These are phyloP conservation scores for Nectriaceae sp. DNA, from an alignment of 2,329 filamentous ascomycete species.

Conservation along the genomic window DNA sequence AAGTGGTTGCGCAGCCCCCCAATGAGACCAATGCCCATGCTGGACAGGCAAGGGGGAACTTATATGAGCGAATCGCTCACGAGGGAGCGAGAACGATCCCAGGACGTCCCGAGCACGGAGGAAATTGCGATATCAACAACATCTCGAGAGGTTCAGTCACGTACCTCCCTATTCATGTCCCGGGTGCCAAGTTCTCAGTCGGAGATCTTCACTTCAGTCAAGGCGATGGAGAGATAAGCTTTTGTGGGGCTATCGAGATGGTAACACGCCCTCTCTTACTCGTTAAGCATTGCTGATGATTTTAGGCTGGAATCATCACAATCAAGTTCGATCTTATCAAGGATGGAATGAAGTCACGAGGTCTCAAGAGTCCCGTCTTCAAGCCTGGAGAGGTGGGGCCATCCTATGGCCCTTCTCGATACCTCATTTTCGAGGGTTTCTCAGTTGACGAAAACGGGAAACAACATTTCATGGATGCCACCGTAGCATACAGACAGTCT, in stretches of 20 bases:
- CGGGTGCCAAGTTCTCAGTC: slow-evolving; percentile 85
- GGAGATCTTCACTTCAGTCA: slow-evolving; percentile 88
- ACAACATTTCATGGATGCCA: slow-evolving; percentile 86
- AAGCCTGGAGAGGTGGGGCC: slow-evolving; percentile 85
- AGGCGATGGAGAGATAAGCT: slow-evolving; percentile 89
- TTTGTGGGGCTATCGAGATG: slow-evolving; percentile 92
- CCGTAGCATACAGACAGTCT: slow-evolving; percentile 83
- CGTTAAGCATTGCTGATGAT: background rate
- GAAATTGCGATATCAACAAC: slow-evolving; percentile 92
- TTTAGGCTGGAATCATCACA: slow-evolving; percentile 74
- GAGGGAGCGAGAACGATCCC: slow-evolving; percentile 88
- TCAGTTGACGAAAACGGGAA: slow-evolving; percentile 85
- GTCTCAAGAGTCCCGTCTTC: slow-evolving; percentile 82
- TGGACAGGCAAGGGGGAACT: slow-evolving; percentile 58
- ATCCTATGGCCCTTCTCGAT: slow-evolving; percentile 77
- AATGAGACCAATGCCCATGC: slow-evolving; percentile 72
- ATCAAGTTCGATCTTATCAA: slow-evolving; percentile 90
- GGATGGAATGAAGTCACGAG: slow-evolving; percentile 71
- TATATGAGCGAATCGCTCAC: slow-evolving; percentile 67
- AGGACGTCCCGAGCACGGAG: slow-evolving; percentile 81
- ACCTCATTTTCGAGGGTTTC: slow-evolving; percentile 66
- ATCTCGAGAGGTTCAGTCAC: slow-evolving; percentile 77
- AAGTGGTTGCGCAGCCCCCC: slow-evolving; percentile 72
- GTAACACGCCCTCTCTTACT: background rate
- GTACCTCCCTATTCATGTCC: slow-evolving; percentile 84